Conservation (phyloP, 169 alveolate species). For the Plasmodium knowlesi region DNA sequence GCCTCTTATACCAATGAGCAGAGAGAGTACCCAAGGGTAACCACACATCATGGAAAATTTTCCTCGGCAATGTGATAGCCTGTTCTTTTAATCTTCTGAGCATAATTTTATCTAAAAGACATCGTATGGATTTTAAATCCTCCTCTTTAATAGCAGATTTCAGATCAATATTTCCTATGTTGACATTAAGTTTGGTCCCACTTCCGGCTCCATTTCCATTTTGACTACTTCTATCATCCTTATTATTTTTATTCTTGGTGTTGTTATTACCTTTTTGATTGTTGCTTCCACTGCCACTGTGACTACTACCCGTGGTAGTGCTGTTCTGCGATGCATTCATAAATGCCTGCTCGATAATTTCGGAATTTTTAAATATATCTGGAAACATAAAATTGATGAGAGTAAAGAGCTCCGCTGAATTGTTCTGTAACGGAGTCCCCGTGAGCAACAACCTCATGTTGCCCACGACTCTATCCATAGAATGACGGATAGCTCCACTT, state of each 20-base stretch:
- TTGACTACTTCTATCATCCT: constrained; percentile 18
- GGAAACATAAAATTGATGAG: constrained; percentile 97
- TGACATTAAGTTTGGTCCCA: constrained; percentile 17
- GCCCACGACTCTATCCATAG: constrained; percentile 91
- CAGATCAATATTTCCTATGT: constrained; percentile 71
- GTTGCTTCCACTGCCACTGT: not conserved
- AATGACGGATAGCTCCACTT: constrained; percentile 93
- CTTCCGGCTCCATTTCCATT: not conserved
- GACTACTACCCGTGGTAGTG: not conserved
- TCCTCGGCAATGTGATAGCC: constrained; percentile 90
- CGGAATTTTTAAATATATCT: constrained; percentile 95
- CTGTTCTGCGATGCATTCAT: constrained; percentile 56
- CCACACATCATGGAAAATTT: constrained; percentile 92
- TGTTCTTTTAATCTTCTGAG: constrained; percentile 91
- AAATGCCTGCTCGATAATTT: constrained; percentile 94
- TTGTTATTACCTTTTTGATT: constrained; percentile 4
- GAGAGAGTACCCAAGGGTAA: constrained; percentile 89
- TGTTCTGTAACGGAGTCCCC: constrained; percentile 97
- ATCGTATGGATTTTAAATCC: constrained; percentile 86
- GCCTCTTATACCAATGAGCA: constrained; percentile 88
- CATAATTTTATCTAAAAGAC: constrained; percentile 87
- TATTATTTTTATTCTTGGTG: constrained; percentile 32
- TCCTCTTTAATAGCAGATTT: constrained; percentile 80
- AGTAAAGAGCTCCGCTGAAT: constrained; percentile 95
- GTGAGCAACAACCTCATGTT: constrained; percentile 93